phyloP scores from a whole-genome alignment of 768 basidiomycete genomes.

The Stropharia rugosoannulata region DNA sequence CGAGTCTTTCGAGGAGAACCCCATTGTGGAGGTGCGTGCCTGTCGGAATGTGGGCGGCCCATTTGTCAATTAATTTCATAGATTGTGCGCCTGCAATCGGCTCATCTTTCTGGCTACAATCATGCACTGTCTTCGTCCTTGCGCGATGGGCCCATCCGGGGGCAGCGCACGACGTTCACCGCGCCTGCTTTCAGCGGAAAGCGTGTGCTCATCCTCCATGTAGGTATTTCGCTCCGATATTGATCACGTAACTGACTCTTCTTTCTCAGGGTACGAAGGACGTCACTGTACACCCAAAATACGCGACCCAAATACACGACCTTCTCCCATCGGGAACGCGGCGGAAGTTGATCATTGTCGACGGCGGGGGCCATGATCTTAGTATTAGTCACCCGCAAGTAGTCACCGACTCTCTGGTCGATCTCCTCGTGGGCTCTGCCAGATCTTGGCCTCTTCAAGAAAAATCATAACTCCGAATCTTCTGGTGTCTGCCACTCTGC shows the following conservation, averaged over 20 bases:
- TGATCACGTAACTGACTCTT: not conserved
- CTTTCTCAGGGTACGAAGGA: slow-evolving; percentile 55
- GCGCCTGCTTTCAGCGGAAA: slow-evolving; percentile 46
- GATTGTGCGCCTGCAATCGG: slow-evolving; percentile 78
- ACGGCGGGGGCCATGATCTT: slow-evolving; percentile 55
- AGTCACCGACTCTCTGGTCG: slow-evolving; percentile 31
- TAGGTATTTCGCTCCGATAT: slow-evolving; percentile 22
- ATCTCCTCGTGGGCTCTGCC: slow-evolving; percentile 24
- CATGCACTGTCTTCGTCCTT: slow-evolving; percentile 75
- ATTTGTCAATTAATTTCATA: slow-evolving; percentile 20
- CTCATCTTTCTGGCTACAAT: slow-evolving; percentile 73
- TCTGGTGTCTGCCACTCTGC: not conserved
- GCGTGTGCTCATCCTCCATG: slow-evolving; percentile 65
- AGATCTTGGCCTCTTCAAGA: not conserved
- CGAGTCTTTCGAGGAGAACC: slow-evolving; percentile 23
- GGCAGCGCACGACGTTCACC: slow-evolving; percentile 52
- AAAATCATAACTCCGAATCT: not conserved
- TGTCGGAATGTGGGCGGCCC: not conserved
- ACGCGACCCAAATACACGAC: slow-evolving; percentile 43
- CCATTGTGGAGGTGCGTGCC: slow-evolving; percentile 42
- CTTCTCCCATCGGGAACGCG: slow-evolving; percentile 38
- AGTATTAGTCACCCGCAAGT: slow-evolving; percentile 40
- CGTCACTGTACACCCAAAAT: slow-evolving; percentile 52
- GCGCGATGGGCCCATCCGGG: slow-evolving; percentile 70
- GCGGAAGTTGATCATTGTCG: slow-evolving; percentile 45